A percentile compares a stretch with the other conserved stretches of the same genome.
phyloP scores from a whole-genome alignment of 192 early-diverging fungal species.

The Backusella australiensis region DNA sequence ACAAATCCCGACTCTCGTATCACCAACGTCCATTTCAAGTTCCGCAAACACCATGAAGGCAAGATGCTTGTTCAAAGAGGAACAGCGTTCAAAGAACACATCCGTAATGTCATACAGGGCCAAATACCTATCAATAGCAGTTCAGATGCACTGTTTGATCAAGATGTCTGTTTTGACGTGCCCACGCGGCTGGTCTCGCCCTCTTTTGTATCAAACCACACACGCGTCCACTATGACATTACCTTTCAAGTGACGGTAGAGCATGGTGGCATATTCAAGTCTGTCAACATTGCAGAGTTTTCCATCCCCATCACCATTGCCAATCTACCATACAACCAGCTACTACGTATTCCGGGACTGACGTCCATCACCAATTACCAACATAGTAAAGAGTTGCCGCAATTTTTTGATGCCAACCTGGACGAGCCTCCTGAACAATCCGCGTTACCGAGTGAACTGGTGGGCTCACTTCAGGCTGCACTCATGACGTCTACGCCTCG shows the following conservation, averaged over 20 bases:
- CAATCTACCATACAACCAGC: constrained; percentile 37
- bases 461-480: constrained; percentile 16
- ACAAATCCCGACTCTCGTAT: constrained; percentile 26
- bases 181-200: constrained; percentile 43
- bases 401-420: constrained; percentile 35
- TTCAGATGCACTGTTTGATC: background rate
- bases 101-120: constrained; percentile 30
- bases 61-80: constrained; percentile 40
- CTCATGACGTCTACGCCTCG: constrained; percentile 6
- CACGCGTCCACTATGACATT: constrained; percentile 42
- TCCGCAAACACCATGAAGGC: constrained; percentile 49
- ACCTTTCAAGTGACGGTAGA: constrained; percentile 30
- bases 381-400: constrained; percentile 23
- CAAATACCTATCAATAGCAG: background rate
- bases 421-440: constrained; percentile 32
- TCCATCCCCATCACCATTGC: constrained; percentile 39
- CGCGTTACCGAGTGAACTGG: constrained; percentile 11
- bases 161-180: constrained; percentile 27
- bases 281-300: constrained; percentile 31
- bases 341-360: constrained; percentile 26
- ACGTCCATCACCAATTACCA: constrained; percentile 27
- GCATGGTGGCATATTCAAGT: constrained; percentile 36
- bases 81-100: constrained; percentile 34
- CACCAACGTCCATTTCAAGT: constrained; percentile 23
- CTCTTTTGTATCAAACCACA: constrained; percentile 38